These are phyloP conservation scores for Metschnikowia hibisci DNA, from an alignment of 805 yeast species.

Conservation along the genomic window DNA sequence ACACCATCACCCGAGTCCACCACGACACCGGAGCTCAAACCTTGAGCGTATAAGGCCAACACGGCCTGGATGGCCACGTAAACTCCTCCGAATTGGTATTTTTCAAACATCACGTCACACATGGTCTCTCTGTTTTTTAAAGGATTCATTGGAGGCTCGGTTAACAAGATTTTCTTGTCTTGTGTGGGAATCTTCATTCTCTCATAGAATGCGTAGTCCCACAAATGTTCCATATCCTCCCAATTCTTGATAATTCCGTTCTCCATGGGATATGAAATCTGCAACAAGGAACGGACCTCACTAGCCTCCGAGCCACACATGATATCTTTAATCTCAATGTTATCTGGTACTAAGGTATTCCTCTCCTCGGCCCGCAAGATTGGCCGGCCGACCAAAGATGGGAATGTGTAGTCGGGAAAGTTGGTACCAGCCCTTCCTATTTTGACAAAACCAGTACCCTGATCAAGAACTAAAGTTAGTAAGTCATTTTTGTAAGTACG, in stretches of 20 bases:
- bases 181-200: constrained; percentile 72
- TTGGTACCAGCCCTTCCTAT: constrained; percentile 96
- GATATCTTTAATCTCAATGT: constrained; percentile 82
- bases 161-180: constrained; percentile 78
- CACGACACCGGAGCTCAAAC: constrained; percentile 93
- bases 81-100: constrained; percentile 85
- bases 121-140: constrained; percentile 81
- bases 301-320: constrained; percentile 98
- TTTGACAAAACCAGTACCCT: constrained; percentile 98
- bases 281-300: constrained; percentile 82
- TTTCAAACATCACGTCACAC: constrained; percentile 92
- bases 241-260: constrained; percentile 93
- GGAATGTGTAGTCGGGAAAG: constrained; percentile 95
- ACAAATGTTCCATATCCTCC: constrained; percentile 97
- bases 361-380: constrained; percentile 95
- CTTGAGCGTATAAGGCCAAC: constrained; percentile 96
- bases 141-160: constrained; percentile 99
- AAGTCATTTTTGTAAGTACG: neutral
- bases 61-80: constrained; percentile 97
- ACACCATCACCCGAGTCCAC: constrained; percentile 99
- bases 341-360: constrained; percentile 47
- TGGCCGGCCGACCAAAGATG: constrained; percentile 96
- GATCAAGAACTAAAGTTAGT: constrained; percentile 72
- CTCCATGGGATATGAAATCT: constrained; percentile 97
- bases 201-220: constrained; percentile 97